These are phyloP conservation scores for Phytophthora sp. DNA, from an alignment of 352 stramenopile species.

Conservation along the genomic window DNA sequence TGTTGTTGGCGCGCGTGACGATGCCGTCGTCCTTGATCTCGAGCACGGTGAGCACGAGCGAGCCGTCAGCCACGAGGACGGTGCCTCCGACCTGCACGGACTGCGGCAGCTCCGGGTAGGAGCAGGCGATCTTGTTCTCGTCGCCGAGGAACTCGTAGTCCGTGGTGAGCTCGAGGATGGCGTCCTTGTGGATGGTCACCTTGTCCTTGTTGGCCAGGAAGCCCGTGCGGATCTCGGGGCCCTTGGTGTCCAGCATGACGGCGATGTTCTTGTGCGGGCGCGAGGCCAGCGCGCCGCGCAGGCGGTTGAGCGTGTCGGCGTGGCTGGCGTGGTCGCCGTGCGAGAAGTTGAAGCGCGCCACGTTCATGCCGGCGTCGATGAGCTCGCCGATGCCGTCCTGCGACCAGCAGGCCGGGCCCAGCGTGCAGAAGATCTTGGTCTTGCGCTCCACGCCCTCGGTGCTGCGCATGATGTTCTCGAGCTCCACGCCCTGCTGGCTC, in stretches of 20 bases:
- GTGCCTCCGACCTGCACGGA: conserved; percentile 91
- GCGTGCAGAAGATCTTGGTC: conserved; percentile 93
- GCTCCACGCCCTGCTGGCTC: conserved; percentile 40
- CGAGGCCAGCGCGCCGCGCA: conserved; percentile 64
- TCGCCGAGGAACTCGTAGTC: conserved; percentile 82
- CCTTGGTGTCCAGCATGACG: conserved; percentile 97
- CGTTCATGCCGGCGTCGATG: conserved; percentile 94
- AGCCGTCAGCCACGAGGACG: conserved; percentile 96
- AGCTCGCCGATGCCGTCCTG: conserved; percentile 92
- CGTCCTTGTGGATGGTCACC: conserved; percentile 66
- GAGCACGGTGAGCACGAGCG: conserved; percentile 91
- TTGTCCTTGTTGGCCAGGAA: conserved; percentile 85
- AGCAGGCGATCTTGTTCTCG: conserved; percentile 92
- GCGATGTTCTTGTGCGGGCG: conserved; percentile 84
- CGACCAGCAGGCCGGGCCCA: conserved; percentile 92
- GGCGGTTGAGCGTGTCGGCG: conserved; percentile 67
- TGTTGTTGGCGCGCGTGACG: conserved; percentile 77
- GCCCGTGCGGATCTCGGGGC: conserved; percentile 96
- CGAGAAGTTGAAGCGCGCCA: conserved; percentile 99
- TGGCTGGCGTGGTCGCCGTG: conserved; percentile 96
- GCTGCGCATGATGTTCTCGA: conserved; percentile 44
- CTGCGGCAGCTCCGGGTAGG: conserved; percentile 92
- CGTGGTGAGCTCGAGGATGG: conserved; percentile 67
- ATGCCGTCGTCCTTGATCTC: conserved; percentile 87
- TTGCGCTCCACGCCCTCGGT: conserved; percentile 51